Evolutionary conservation across 108 stramenopile species (phyloP).

Genomic region (Stephanodiscus triporus): DNA sequence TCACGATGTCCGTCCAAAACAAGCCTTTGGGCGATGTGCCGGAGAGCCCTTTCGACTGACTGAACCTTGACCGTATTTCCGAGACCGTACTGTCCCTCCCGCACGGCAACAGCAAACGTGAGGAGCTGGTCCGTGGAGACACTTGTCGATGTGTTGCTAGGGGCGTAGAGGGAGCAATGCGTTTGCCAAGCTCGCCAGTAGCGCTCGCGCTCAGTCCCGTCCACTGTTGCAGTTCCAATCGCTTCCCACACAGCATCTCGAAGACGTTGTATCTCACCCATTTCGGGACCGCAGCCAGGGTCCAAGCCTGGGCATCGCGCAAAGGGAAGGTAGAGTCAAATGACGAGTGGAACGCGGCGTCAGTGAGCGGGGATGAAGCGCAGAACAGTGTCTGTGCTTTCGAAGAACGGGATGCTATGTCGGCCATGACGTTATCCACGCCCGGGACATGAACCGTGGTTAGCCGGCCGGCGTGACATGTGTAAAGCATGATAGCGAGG

Average conservation of each 20-base stretch:
- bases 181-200: not conserved
- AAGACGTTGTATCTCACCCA: not conserved
- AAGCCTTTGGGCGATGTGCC: not conserved
- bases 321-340: not conserved
- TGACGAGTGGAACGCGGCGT: not conserved
- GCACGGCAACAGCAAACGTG: not conserved
- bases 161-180: not conserved
- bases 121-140: not conserved
- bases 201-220: not conserved
- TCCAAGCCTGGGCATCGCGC: not conserved
- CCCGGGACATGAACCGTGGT: not conserved
- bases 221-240: constrained; percentile 2
- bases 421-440: not conserved
- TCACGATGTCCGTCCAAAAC: not conserved
- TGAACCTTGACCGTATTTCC: not conserved
- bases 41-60: not conserved
- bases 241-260: constrained; percentile 1
- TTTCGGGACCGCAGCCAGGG: not conserved
- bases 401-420: not conserved
- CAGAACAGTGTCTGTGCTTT: not conserved
- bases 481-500: too few species aligned
- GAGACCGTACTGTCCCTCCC: not conserved
- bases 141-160: not conserved
- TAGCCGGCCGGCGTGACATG: too few species aligned
- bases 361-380: not conserved